A percentile compares a stretch with the other conserved stretches of the same genome.
Evolutionary conservation across 23 red algal species (phyloP).

Genomic region (Cyanidioschyzon merolae): DNA sequence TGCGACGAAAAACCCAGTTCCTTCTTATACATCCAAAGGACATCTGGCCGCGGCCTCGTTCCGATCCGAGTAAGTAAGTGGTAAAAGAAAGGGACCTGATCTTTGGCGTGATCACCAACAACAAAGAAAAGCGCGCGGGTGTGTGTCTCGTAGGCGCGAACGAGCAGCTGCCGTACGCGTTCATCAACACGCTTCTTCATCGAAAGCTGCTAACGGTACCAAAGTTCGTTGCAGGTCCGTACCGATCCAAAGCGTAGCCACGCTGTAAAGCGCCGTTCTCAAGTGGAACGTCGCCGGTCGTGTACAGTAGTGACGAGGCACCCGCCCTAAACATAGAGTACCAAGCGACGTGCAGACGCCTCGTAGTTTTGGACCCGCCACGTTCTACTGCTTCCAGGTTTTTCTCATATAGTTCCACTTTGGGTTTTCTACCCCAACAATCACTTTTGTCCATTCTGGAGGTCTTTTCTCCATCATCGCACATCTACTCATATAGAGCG

Average conservation of each 20-base stretch:
- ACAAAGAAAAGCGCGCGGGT: constrained; percentile 58
- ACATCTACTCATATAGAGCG: no score
- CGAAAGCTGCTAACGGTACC: neutral
- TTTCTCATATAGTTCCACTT: no score
- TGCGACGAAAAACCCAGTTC: constrained; percentile 87
- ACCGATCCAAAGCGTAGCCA: neutral
- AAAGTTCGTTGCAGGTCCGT: neutral
- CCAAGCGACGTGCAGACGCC: neutral
- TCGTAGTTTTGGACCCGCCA: no score
- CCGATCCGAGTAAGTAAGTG: constrained; percentile 78
- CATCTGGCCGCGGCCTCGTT: constrained; percentile 37
- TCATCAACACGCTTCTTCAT: constrained; percentile 11
- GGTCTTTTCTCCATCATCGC: no score
- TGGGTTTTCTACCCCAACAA: no score
- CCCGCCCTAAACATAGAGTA: no score
- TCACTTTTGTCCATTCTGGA: no score
- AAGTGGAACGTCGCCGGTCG: neutral
- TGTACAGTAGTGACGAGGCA: no score
- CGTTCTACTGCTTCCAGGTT: no score
- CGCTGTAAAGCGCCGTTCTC: neutral
- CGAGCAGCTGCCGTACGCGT: neutral
- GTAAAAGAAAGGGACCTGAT: constrained; percentile 84
- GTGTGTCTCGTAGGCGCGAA: neutral
- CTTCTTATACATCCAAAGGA: constrained; percentile 94
- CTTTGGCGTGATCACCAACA: constrained; percentile 72